Percentiles rank a stretch among this genome's conserved stretches.
phyloP scores from a whole-genome alignment of 2,329 filamentous ascomycete species.

The Cladosporium sp. region DNA sequence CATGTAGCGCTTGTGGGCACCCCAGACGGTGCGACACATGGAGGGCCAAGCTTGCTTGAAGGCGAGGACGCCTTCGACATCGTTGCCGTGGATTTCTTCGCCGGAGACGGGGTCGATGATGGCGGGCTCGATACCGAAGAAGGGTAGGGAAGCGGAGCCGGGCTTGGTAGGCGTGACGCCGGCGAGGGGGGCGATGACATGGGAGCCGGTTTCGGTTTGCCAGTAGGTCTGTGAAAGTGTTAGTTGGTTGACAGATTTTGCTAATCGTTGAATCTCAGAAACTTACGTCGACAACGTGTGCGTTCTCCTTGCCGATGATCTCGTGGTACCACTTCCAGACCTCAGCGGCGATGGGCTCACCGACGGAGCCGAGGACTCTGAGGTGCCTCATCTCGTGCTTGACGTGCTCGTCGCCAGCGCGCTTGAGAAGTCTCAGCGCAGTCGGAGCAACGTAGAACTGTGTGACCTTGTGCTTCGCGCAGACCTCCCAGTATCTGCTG shows the following conservation, averaged over 20 bases:
- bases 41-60: slow-evolving; percentile 99
- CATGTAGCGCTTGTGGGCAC: slow-evolving; percentile 97
- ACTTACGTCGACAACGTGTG: slow-evolving; percentile 91
- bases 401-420: slow-evolving; percentile 89
- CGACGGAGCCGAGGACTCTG: slow-evolving; percentile 88
- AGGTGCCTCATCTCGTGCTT: slow-evolving; percentile 86
- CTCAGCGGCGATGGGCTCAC: slow-evolving; percentile 95
- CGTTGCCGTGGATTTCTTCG: slow-evolving; percentile 89
- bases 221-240: slow-evolving; percentile 79
- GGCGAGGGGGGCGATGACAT: slow-evolving; percentile 90
- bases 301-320: slow-evolving; percentile 87
- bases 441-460: slow-evolving; percentile 99
- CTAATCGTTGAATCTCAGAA: not conserved
- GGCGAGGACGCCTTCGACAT: slow-evolving; percentile 93
- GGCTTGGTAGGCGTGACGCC: slow-evolving; percentile 96
- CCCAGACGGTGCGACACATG: slow-evolving; percentile 97
- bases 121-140: slow-evolving; percentile 96
- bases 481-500: slow-evolving; percentile 98
- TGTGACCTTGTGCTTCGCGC: slow-evolving; percentile 90
- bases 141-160: slow-evolving; percentile 90
- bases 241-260: slow-evolving; percentile 18
- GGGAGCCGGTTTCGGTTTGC: slow-evolving; percentile 98
- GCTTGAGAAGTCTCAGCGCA: slow-evolving; percentile 88
- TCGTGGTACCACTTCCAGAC: slow-evolving; percentile 99
- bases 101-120: slow-evolving; percentile 97